Evolutionary conservation across 768 basidiomycete species (phyloP), one percentile per base, ranked within the genome.

Genomic region (Mycena amicta): DNA sequence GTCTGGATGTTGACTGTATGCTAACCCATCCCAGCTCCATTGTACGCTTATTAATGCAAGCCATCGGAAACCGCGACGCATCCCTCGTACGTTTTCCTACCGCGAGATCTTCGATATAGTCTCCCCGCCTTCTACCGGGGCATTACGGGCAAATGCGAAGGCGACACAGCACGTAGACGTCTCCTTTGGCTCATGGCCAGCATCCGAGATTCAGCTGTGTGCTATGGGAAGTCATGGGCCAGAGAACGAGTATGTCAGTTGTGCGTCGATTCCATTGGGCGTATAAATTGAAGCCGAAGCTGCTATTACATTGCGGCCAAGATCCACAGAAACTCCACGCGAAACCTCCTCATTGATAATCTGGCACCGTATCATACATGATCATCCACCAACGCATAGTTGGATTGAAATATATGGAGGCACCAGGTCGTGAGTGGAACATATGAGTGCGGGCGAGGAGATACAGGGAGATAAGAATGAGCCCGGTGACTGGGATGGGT

Each of bases 181-280:
- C 23, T 63, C 83, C 31, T 75, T 89, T 22, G 88, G 89, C 0
- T 64, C 71, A 1, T 88, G 83, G 75, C 50, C 65, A 1, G 80
- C 88, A 6, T 68, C 77, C 29, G 82, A 85, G 61, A 71, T 90
- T 12, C 83, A 90, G 67, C 74, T 90, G 29, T 90, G 88, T 74
- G 74, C 78, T 43, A 89, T 90, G 89, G 87, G 89, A 0, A 88
- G 88, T 62, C 79, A 78, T 62, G 87, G 83, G 0, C 75, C 75
- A 0, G 78, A 86, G 58, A 86, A 83, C 15, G 86, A 84, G 67
- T 91, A 90, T 64, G 77, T 85, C 18, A 81, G 78, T 59, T 78
- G 73, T 55, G 77, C 52, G 8, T 53, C 62, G 20, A 30, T 63
- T 2, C 33, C 55, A 3, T 1, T 63, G 11, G 62, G 57, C 15